Conservation (phyloP, 2,329 filamentous ascomycete species). For the Cladophialophora yegresii region DNA sequence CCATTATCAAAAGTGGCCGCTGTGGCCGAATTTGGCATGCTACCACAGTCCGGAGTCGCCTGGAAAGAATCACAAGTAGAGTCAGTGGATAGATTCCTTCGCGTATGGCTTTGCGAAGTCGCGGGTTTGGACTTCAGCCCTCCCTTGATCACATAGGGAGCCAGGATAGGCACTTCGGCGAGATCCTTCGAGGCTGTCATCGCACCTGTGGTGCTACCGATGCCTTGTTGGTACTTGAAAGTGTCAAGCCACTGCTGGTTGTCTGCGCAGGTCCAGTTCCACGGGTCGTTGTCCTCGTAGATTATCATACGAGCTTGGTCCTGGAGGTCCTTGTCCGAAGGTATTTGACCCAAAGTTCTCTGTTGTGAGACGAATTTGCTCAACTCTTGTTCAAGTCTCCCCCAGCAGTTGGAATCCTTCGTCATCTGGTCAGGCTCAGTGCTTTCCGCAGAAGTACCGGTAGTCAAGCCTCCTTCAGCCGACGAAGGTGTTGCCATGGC, state of each 20-base stretch:
- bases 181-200: constrained; percentile 20
- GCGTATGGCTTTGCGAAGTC: constrained; percentile 30
- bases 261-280: constrained; percentile 50
- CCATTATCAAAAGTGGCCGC: constrained; percentile 24
- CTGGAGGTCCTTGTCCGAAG: constrained; percentile 41
- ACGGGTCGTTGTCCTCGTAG: constrained; percentile 41
- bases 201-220: constrained; percentile 36
- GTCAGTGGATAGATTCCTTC: constrained; percentile 21
- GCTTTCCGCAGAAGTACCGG: constrained; percentile 27
- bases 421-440: constrained; percentile 34
- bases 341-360: constrained; percentile 41
- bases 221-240: constrained; percentile 48
- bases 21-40: constrained; percentile 22
- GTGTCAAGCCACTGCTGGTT: constrained; percentile 50
- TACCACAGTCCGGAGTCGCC: constrained; percentile 20
- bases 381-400: constrained; percentile 46
- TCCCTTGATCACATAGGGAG: constrained; percentile 47
- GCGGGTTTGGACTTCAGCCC: constrained; percentile 43
- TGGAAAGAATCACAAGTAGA: constrained; percentile 9
- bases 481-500: constrained; percentile 22
- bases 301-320: constrained; percentile 39
- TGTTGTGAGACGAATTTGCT: constrained; percentile 44
- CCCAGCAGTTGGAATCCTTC: constrained; percentile 44
- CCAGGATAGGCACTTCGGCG: constrained; percentile 46
- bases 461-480: constrained; percentile 30